Percentiles rank a stretch among this genome's conserved stretches.
These are phyloP conservation scores for Paecilomyces sp. DNA, from an alignment of 2,329 filamentous ascomycete species.

Conservation along the genomic window DNA sequence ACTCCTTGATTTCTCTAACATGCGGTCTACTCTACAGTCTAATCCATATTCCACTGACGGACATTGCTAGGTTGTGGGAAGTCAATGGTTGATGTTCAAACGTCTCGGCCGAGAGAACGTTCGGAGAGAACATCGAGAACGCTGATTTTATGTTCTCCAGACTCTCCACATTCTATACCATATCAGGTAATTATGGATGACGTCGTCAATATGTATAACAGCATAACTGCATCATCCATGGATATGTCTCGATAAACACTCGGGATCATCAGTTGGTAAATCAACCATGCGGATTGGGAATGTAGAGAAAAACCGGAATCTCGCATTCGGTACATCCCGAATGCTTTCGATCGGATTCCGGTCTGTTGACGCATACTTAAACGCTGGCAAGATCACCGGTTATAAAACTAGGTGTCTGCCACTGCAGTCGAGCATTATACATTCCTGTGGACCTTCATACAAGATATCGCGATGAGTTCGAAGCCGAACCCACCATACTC, in stretches of 20 bases:
- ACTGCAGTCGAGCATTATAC: background rate
- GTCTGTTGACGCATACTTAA: background rate
- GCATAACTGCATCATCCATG: background rate
- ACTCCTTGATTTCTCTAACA: no score
- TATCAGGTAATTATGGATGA: background rate
- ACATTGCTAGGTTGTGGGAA: no score
- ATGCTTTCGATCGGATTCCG: background rate
- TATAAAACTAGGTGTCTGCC: background rate
- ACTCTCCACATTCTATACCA: background rate
- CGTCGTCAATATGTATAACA: background rate
- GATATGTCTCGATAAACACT: background rate
- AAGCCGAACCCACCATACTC: constrained; percentile 2
- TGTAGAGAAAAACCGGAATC: background rate
- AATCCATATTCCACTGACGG: no score
- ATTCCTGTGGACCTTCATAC: background rate
- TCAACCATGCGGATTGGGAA: background rate
- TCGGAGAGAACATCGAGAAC: background rate
- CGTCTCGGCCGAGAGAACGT: background rate
- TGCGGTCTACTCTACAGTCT: no score
- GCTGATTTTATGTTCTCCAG: background rate
- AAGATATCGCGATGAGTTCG: background rate
- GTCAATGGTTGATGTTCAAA: background rate
- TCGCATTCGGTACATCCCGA: background rate
- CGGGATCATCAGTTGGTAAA: background rate
- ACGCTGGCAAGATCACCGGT: background rate